Conservation (phyloP, 352 stramenopile species). For the Phytophthora hybrid region DNA sequence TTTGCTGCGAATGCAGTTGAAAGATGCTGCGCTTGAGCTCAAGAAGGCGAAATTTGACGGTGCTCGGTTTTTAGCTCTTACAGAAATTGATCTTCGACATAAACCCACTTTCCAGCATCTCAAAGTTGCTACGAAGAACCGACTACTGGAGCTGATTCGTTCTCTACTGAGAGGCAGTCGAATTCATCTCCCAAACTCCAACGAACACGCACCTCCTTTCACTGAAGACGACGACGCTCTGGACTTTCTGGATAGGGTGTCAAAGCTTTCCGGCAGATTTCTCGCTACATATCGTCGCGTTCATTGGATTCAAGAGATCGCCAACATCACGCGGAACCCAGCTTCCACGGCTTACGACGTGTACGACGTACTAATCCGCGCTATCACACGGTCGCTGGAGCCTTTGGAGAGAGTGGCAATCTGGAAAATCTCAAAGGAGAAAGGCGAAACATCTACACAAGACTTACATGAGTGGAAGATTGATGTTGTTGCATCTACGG, state of each 20-base stretch:
- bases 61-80: too few relatives aligned
- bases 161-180: constrained; percentile 50
- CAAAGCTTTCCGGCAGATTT: constrained; percentile 49
- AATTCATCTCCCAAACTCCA: constrained; percentile 46
- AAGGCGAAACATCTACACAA: neutral
- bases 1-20: constrained; percentile 58
- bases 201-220: constrained; percentile 41
- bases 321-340: constrained; percentile 43
- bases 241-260: constrained; percentile 55
- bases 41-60: too few relatives aligned
- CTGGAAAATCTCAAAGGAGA: constrained; percentile 60
- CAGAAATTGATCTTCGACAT: too few relatives aligned
- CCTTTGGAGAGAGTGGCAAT: constrained; percentile 54
- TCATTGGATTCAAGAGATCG: constrained; percentile 66
- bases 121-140: too few relatives aligned
- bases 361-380: constrained; percentile 59
- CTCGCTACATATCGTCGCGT: constrained; percentile 57
- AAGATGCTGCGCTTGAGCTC: too few relatives aligned
- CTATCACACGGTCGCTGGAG: constrained; percentile 53
- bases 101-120: too few relatives aligned
- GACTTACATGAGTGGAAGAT: constrained; percentile 37
- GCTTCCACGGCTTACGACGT: constrained; percentile 59
- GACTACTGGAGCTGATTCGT: constrained; percentile 60
- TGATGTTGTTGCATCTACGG: constrained; percentile 59
- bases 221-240: constrained; percentile 60